Conservation (phyloP, 805 yeast species). For the Candida vartiovaarae region DNA sequence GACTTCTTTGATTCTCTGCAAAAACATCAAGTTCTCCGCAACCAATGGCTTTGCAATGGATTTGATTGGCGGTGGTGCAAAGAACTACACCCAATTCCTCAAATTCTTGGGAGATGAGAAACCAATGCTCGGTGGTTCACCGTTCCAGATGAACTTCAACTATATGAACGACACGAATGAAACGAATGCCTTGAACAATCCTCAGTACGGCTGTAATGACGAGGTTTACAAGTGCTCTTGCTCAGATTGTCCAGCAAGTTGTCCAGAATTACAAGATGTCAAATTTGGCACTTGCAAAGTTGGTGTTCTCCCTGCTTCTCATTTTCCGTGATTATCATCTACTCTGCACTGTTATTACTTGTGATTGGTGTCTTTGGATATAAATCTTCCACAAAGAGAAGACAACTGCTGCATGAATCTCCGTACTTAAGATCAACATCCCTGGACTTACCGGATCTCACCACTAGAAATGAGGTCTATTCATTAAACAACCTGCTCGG, state of each 20-base stretch:
- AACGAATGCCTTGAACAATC: conserved; percentile 17
- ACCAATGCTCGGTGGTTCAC: conserved; percentile 91
- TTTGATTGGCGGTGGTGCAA: conserved; percentile 95
- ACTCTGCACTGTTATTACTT: conserved; percentile 27
- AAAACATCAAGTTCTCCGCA: conserved; percentile 83
- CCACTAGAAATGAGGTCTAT: conserved; percentile 31
- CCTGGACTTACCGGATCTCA: conserved; percentile 12
- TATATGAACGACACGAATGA: conserved; percentile 31
- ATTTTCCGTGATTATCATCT: conserved; percentile 47
- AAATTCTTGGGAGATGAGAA: conserved; percentile 92
- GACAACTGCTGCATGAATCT: conserved; percentile 36
- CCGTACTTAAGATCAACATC: conserved; percentile 27
- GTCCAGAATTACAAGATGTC: conserved; percentile 60
- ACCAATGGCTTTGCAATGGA: conserved; percentile 97
- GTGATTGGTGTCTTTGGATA: conserved; percentile 20
- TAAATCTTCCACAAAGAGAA: conserved; percentile 16
- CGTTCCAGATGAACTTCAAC: conserved; percentile 80
- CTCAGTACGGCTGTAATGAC: conserved; percentile 47
- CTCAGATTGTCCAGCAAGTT: conserved; percentile 76
- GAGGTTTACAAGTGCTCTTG: conserved; percentile 73
- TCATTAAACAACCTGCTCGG: conserved; percentile 43
- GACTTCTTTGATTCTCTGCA: conserved; percentile 77
- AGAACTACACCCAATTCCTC: conserved; percentile 59
- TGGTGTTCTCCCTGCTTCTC: conserved; percentile 71
- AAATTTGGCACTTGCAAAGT: conserved; percentile 41